phyloP scores from a whole-genome alignment of 2,329 filamentous ascomycete genomes.

The Apiospora aurea region DNA sequence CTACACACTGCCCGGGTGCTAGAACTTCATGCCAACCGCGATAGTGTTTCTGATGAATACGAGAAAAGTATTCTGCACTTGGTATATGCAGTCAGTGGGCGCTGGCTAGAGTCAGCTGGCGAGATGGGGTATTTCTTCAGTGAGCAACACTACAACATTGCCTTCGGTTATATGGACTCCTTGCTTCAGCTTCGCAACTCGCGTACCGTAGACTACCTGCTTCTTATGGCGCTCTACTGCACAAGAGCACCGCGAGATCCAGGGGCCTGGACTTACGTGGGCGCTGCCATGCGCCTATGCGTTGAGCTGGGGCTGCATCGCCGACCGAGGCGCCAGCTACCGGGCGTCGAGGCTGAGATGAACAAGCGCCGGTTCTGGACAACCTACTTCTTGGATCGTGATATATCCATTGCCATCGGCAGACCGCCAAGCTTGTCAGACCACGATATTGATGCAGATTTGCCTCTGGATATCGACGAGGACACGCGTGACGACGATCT shows the following conservation, averaged over 20 bases:
- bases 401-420: constrained; percentile 41
- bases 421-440: constrained; percentile 41
- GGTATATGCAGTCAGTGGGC: constrained; percentile 40
- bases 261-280: constrained; percentile 41
- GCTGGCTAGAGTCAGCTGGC: constrained; percentile 42
- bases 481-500: constrained; percentile 36
- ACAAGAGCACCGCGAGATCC: constrained; percentile 41
- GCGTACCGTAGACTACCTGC: constrained; percentile 39
- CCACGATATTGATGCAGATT: constrained; percentile 40
- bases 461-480: constrained; percentile 40
- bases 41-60: constrained; percentile 37
- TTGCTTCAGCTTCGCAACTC: constrained; percentile 38
- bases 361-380: constrained; percentile 42
- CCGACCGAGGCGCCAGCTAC: constrained; percentile 34
- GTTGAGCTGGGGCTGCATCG: constrained; percentile 41
- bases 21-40: constrained; percentile 38
- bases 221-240: constrained; percentile 42
- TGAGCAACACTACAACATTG: constrained; percentile 40
- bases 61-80: constrained; percentile 39
- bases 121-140: constrained; percentile 42
- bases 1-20: constrained; percentile 37
- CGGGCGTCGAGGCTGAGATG: constrained; percentile 39
- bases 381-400: constrained; percentile 40
- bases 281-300: constrained; percentile 39
- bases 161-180: constrained; percentile 38